Percentiles rank a stretch among this genome's conserved stretches.
Evolutionary conservation across 306 rosid species (phyloP).

Genomic region (Casuarina glauca): DNA sequence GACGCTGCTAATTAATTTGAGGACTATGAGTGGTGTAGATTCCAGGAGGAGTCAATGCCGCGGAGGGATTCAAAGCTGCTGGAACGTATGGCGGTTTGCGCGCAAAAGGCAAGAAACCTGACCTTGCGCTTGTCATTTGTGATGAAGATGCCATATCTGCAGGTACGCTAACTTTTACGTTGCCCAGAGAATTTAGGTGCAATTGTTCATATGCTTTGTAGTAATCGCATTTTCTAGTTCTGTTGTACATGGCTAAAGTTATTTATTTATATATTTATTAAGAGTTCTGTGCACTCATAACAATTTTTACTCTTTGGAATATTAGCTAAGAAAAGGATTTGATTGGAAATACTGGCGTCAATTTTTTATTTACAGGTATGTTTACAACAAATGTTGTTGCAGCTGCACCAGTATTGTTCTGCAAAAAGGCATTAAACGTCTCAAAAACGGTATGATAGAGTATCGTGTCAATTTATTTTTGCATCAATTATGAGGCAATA

Average conservation of each 20-base stretch:
- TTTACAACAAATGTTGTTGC: constrained; percentile 92
- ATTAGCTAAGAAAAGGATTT: background rate
- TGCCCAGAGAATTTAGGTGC: background rate
- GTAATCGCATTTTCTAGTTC: constrained; percentile 5
- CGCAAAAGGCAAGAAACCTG: constrained; percentile 75
- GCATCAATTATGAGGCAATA: too few relatives aligned
- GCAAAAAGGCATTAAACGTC: constrained; percentile 51
- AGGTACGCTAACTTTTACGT: constrained; percentile 43
- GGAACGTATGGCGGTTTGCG: constrained; percentile 88
- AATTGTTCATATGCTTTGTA: background rate
- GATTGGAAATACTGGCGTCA: background rate
- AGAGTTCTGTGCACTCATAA: background rate
- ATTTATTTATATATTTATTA: background rate
- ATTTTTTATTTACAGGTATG: constrained; percentile 43
- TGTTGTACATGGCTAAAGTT: background rate
- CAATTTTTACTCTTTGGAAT: background rate
- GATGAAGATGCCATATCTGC: constrained; percentile 93
- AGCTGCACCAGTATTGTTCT: constrained; percentile 94
- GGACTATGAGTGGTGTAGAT: constrained; percentile 43
- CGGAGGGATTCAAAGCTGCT: constrained; percentile 86
- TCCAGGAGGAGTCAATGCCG: constrained; percentile 92
- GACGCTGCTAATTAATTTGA: constrained; percentile 14
- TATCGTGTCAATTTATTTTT: too few relatives aligned
- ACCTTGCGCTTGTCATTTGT: constrained; percentile 89
- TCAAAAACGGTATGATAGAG: too few relatives aligned